Base-by-base conservation (phyloP, 805 yeast species). In the Suhomyces emberorum region DNA sequence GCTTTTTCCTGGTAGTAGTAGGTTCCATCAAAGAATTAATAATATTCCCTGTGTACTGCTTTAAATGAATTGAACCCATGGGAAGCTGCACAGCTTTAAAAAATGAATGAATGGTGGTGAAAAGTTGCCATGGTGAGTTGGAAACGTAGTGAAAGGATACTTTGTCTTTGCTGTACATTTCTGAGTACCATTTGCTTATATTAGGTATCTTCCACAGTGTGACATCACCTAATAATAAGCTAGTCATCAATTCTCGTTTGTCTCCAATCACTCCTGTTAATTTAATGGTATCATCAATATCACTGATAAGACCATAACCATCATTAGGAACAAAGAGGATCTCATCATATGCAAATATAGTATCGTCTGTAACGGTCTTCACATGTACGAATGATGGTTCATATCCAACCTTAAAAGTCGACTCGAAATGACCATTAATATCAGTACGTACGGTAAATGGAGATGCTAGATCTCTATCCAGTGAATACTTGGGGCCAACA, bases 221-320 rank as follows among this genome's bases (percentile, higher is more conserved):
- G 35, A 77, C 76, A 28, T 79, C 81, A 30, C 77, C 78, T 2
- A 84, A 73, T 40, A 93, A 78, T 1, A 88, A 81, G 51, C 84
- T 89, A 41, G 83, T 70, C 60, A 93, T 79, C 46, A 91, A 69
- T 26, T 84, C 87, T 40, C 95, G 71, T 59, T 87, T 88, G 42
- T 89, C 95, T 1, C 91, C 91, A 22, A 85, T 72, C 1, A 93
- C 91, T 2, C 98, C 98, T 0, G 98, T 88, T 28, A 77, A 69
- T 51, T 93, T 84, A 23, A 91, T 80, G 0, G 99, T 93, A 55
- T 93, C 99, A 55, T 93, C 99, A 28, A 93, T 81, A 57, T 93
- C 99, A 50, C 89, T 81, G 15, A 93, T 88, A 2, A 93, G 58
- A 9, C 85, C 86, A 15, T 81, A 64, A 0, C 95, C 93, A 0